Evolutionary conservation across 345 rosid genomes (phyloP).

Genomic region (Acer saccharum): DNA sequence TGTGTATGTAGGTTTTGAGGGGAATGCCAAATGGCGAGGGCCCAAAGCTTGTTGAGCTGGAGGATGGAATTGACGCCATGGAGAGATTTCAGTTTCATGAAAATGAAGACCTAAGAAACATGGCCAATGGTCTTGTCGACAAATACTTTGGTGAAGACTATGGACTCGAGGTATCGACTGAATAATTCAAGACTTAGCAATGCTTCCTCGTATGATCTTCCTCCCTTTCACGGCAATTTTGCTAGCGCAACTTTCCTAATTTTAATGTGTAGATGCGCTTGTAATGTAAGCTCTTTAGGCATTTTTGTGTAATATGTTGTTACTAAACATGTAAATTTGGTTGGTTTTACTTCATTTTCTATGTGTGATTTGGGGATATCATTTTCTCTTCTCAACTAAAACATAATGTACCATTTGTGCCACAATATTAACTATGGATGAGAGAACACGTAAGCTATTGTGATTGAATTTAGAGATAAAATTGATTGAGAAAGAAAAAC

Average conservation of each 20-base stretch:
- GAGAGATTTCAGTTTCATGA: conserved; percentile 96
- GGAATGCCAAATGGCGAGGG: conserved; percentile 95
- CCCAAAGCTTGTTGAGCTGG: conserved; percentile 79
- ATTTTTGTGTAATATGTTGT: conserved; percentile 5
- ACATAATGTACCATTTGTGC: background rate
- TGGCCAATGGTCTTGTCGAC: conserved; percentile 92
- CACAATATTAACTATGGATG: background rate
- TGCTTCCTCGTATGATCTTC: background rate
- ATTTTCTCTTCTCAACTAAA: background rate
- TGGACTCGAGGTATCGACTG: conserved; percentile 55
- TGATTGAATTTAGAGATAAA: background rate
- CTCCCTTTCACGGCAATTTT: background rate
- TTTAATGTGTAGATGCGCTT: background rate
- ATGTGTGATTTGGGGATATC: background rate
- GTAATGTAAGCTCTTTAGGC: conserved; percentile 1
- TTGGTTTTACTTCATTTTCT: background rate
- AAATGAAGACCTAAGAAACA: conserved; percentile 86
- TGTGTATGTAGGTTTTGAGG: conserved; percentile 64
- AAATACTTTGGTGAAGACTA: conserved; percentile 90
- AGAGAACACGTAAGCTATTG: background rate
- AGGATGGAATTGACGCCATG: conserved; percentile 98
- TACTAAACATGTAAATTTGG: background rate
- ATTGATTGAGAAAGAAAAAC: background rate
- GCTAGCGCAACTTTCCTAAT: background rate
- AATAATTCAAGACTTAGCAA: background rate